Evolutionary conservation across 1,139 yeast species (phyloP).

Genomic region (Saccharomycopsis hybrid): DNA sequence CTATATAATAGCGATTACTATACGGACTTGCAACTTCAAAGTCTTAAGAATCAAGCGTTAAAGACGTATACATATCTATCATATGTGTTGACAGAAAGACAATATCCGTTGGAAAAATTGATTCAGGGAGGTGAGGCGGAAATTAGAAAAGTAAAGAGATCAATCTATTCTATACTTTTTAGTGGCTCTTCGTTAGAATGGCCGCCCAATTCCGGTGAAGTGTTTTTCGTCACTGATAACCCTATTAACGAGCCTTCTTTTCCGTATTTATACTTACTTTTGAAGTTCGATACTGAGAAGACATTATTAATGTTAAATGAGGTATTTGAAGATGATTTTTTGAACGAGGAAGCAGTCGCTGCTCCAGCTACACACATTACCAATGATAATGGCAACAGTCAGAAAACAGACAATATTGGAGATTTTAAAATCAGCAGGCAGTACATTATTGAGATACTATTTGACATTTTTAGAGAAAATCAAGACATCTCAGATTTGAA

Average conservation of each 20-base stretch:
- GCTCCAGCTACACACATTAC: background rate
- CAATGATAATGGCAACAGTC: background rate
- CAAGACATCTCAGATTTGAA: slow-evolving; percentile 15
- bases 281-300: slow-evolving; percentile 23
- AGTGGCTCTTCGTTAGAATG: slow-evolving; percentile 41
- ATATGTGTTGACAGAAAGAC: slow-evolving; percentile 66
- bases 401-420: background rate
- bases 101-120: slow-evolving; percentile 62
- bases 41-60: background rate
- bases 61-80: slow-evolving; percentile 58
- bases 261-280: slow-evolving; percentile 30
- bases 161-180: slow-evolving; percentile 51
- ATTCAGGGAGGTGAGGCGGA: slow-evolving; percentile 30
- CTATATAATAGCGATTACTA: slow-evolving; percentile 18
- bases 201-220: slow-evolving; percentile 33
- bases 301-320: slow-evolving; percentile 26
- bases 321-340: slow-evolving; percentile 27
- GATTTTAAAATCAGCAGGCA: slow-evolving; percentile 27
- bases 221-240: slow-evolving; percentile 23
- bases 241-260: slow-evolving; percentile 28
- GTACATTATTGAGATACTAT: slow-evolving; percentile 27
- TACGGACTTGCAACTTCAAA: slow-evolving; percentile 14
- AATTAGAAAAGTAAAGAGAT: slow-evolving; percentile 36
- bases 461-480: slow-evolving; percentile 24
- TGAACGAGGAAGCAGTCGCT: slow-evolving; percentile 25